A percentile compares a stretch with the other conserved stretches of the same genome.
phyloP scores from a whole-genome alignment of 179 eudicot species.

The Pouteria campechiana region DNA sequence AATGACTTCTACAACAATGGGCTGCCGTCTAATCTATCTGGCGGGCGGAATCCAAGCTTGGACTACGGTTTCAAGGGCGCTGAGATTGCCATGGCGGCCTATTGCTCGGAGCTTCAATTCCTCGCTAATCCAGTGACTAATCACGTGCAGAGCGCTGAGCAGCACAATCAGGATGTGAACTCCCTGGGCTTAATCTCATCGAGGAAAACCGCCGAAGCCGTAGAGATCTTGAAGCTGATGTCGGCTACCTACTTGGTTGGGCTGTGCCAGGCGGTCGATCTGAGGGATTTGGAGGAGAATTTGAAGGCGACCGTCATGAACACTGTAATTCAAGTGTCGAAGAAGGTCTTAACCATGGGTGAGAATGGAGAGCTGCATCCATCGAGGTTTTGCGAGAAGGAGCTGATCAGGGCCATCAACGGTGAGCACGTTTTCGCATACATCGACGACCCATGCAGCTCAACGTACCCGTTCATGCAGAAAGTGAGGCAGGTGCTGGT shows the following conservation, averaged over 20 bases:
- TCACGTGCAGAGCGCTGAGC: conserved; percentile 24
- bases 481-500: conserved; percentile 9
- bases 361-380: conserved; percentile 12
- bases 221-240: conserved; percentile 15
- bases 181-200: conserved; percentile 25
- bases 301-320: conserved; percentile 8
- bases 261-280: conserved; percentile 15
- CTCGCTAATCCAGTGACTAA: conserved; percentile 22
- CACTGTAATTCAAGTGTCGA: conserved; percentile 13
- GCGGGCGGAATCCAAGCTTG: conserved; percentile 22
- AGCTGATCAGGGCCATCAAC: conserved; percentile 9
- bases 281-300: conserved; percentile 19
- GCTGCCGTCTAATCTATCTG: conserved; percentile 22
- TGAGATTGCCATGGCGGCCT: conserved; percentile 26
- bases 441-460: conserved; percentile 15
- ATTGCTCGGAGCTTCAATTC: conserved; percentile 24
- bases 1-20: conserved; percentile 29
- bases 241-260: conserved; percentile 9
- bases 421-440: conserved; percentile 11
- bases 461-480: conserved; percentile 13
- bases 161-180: conserved; percentile 24
- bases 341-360: conserved; percentile 5
- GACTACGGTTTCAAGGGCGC: conserved; percentile 24
- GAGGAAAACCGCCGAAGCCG: conserved; percentile 17
- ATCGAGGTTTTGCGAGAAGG: conserved; percentile 15